Evolutionary conservation across 768 basidiomycete species (phyloP).

Genomic region (Gymnopilus dilepis): DNA sequence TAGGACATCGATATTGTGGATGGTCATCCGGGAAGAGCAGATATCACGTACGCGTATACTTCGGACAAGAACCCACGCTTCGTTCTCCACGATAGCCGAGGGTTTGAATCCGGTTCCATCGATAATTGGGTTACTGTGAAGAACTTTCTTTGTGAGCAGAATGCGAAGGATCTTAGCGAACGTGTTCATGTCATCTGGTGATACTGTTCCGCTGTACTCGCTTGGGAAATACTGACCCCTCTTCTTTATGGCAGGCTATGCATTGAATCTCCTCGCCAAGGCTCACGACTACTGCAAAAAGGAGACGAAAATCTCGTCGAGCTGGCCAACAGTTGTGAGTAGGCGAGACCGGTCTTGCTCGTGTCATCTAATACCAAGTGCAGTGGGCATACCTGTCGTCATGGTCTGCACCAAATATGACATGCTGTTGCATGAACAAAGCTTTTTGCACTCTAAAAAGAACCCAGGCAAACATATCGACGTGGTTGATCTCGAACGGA

Average conservation of each 20-base stretch:
- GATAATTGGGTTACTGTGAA: background rate
- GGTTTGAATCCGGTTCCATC: slow-evolving; percentile 33
- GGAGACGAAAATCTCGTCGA: background rate
- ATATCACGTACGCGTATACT: slow-evolving; percentile 28
- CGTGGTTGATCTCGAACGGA: background rate
- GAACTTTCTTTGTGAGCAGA: background rate
- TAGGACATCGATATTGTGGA: background rate
- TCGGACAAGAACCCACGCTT: slow-evolving; percentile 27
- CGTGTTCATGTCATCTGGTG: slow-evolving; percentile 1
- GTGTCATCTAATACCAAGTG: background rate
- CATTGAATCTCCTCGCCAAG: background rate
- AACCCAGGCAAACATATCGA: too few relatives aligned
- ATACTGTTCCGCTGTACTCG: too few relatives aligned
- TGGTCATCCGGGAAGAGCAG: background rate
- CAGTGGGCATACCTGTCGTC: slow-evolving; percentile 29
- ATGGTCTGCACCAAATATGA: slow-evolving; percentile 39
- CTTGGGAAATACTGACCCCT: background rate
- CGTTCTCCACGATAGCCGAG: slow-evolving; percentile 34
- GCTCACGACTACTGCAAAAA: background rate
- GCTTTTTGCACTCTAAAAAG: too few relatives aligned
- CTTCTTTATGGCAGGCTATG: background rate
- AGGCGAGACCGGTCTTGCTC: too few relatives aligned
- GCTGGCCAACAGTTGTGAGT: background rate
- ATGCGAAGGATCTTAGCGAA: background rate
- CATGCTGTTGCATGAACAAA: slow-evolving; percentile 18